Conservation (phyloP, 176 grass and related monocot species). For the Ananas comosus region DNA sequence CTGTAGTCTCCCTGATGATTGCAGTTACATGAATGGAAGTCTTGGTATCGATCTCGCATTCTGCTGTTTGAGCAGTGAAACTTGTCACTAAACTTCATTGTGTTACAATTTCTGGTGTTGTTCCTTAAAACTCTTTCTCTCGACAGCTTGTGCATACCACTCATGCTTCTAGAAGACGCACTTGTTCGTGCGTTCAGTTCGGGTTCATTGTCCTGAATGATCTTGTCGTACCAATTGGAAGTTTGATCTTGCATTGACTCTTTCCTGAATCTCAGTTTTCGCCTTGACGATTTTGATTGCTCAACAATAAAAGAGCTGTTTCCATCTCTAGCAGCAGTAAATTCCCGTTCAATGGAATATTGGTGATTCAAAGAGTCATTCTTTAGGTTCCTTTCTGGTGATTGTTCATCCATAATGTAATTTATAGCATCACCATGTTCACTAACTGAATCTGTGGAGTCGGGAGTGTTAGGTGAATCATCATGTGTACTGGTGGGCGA, state of each 20-base stretch:
- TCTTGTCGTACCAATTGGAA: slow-evolving; percentile 35
- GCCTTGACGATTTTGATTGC: slow-evolving; percentile 46
- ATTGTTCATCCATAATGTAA: slow-evolving; percentile 12
- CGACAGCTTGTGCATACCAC: slow-evolving; percentile 34
- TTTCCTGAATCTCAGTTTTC: slow-evolving; percentile 52
- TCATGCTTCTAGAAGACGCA: slow-evolving; percentile 25
- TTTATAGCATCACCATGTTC: slow-evolving; percentile 32
- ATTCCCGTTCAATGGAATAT: slow-evolving; percentile 23
- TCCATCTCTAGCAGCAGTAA: slow-evolving; percentile 21
- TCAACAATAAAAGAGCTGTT: slow-evolving; percentile 39
- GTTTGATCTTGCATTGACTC: slow-evolving; percentile 33
- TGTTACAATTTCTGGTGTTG: slow-evolving; percentile 33
- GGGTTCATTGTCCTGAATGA: background rate
- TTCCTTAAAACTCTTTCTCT: slow-evolving; percentile 42
- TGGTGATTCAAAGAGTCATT: slow-evolving; percentile 14
- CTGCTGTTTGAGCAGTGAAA: slow-evolving; percentile 37
- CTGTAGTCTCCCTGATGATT: slow-evolving; percentile 31
- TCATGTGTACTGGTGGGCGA: slow-evolving; percentile 25
- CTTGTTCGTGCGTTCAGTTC: slow-evolving; percentile 6
- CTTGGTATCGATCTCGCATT: slow-evolving; percentile 41
- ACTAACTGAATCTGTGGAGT: slow-evolving; percentile 38
- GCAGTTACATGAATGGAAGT: slow-evolving; percentile 51
- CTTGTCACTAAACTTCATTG: slow-evolving; percentile 10
- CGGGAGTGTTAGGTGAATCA: slow-evolving; percentile 30
- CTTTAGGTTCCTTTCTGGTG: slow-evolving; percentile 16